Base-by-base conservation (phyloP, 2,329 filamentous ascomycete genomes). In the Aspergillus sp. region DNA sequence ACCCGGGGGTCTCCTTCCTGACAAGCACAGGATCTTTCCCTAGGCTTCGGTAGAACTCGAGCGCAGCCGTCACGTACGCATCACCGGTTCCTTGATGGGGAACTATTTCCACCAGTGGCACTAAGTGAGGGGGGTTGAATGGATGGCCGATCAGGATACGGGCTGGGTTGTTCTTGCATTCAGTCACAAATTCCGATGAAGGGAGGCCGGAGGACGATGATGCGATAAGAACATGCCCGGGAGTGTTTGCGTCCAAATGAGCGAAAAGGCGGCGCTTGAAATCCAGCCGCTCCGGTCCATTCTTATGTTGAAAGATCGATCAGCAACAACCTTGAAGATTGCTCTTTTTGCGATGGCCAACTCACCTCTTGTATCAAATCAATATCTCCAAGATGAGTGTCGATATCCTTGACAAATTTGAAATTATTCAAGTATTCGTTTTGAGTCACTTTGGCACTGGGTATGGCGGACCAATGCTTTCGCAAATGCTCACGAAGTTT, bases 21-120 rank as follows among this genome's bases (percentile, higher is more conserved):
- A 73, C 58, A 19, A 66, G 56, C 1, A 72, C 59, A 0, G 72
- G 61, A 13, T 64, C 62, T 48, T 72, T 72, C 5, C 68, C 72
- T 2, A 72, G 50, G 5, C 33, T 46, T 7, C 50, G 51, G 54
- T 73, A 75, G 46, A 74, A 73, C 19, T 45, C 29, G 27, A 39
- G 30, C 32, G 44, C 44, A n/a, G 37, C 26, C 1, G 40, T 37
- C 10, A 43, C 32, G n/a, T 28, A 26, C 10, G 27, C 37, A 6
- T 13, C 8, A n/a, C 29, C 26, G 3, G 44, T 46, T n/a, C 13
- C 11, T 2, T 38, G 30, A 12, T 49, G 47, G 19, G 47, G 47
- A 3, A 47, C 47, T n/a, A 49, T 29, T 27, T 49, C 47, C 10
- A 49, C 47, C 5, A 46, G 27, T 12, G 47, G 47, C 8, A 49